Conservation (phyloP, 2,329 filamentous ascomycete species). For the Fusarium sp. region DNA sequence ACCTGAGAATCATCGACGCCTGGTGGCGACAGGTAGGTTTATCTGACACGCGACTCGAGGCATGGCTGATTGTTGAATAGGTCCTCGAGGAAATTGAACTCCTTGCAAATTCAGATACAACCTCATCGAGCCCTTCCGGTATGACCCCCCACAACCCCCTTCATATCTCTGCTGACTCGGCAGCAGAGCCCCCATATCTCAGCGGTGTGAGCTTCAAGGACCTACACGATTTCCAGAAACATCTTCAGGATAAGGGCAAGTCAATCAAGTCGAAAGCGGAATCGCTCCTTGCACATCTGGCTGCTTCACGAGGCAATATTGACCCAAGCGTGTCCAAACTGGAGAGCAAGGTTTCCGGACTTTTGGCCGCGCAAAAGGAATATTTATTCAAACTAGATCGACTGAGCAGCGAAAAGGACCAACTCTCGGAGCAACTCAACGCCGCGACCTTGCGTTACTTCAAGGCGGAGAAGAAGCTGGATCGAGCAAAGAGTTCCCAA, state of each 20-base stretch:
- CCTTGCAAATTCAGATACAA: constrained; percentile 61
- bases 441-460: constrained; percentile 91
- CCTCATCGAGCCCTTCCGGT: constrained; percentile 43
- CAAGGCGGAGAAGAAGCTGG: constrained; percentile 94
- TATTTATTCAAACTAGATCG: constrained; percentile 82
- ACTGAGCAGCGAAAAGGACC: constrained; percentile 82
- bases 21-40: constrained; percentile 90
- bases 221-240: constrained; percentile 79
- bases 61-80: constrained; percentile 51
- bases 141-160: constrained; percentile 9
- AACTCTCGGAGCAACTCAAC: constrained; percentile 87
- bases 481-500: constrained; percentile 87
- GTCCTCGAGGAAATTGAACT: constrained; percentile 73
- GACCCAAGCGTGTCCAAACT: constrained; percentile 78
- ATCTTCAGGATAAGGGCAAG: constrained; percentile 81
- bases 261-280: constrained; percentile 81
- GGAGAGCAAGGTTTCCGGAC: constrained; percentile 78
- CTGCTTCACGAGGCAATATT: constrained; percentile 63
- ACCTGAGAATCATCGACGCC: constrained; percentile 87
- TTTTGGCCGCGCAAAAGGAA: constrained; percentile 86
- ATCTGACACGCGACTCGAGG: not conserved
- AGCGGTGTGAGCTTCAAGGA: constrained; percentile 73
- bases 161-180: constrained; percentile 42
- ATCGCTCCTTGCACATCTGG: constrained; percentile 71
- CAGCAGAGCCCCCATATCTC: constrained; percentile 65